Percentiles rank a stretch among this genome's conserved stretches.
Conservation (phyloP, 75 land plant genomes). For the Picea glauca region DNA sequence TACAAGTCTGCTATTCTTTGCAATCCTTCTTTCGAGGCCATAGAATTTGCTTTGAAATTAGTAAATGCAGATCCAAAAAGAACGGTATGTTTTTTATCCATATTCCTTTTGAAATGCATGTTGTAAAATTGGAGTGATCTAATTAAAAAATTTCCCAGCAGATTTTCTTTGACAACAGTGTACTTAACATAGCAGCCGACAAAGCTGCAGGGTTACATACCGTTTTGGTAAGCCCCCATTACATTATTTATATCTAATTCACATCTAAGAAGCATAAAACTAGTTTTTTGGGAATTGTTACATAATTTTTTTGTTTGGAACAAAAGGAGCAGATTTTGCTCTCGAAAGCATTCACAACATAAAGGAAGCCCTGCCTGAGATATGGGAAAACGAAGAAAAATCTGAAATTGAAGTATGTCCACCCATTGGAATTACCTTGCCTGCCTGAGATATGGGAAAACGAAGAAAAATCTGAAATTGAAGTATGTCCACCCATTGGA, state of each 20-base stretch:
- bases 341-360: too few relatives aligned
- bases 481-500: too few relatives aligned
- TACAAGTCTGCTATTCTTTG: conserved; percentile 38
- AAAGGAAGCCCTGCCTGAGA: too few relatives aligned
- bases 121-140: neutral
- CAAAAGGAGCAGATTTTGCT: too few relatives aligned
- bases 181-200: conserved; percentile 68
- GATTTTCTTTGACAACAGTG: conserved; percentile 88
- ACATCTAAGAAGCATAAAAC: neutral
- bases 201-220: conserved; percentile 78
- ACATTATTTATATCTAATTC: neutral
- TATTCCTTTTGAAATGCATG: neutral
- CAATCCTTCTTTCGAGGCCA: conserved; percentile 70
- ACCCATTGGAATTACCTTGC: too few relatives aligned
- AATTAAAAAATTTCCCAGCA: conserved; percentile 12
- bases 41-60: conserved; percentile 57
- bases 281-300: neutral
- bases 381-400: too few relatives aligned
- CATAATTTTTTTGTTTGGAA: neutral
- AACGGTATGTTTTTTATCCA: conserved; percentile 34
- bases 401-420: too few relatives aligned
- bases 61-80: conserved; percentile 59
- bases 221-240: conserved; percentile 53
- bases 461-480: too few relatives aligned
- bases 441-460: too few relatives aligned